phyloP scores from a whole-genome alignment of 345 rosid genomes.

The Excoecaria cochinchinensis region DNA sequence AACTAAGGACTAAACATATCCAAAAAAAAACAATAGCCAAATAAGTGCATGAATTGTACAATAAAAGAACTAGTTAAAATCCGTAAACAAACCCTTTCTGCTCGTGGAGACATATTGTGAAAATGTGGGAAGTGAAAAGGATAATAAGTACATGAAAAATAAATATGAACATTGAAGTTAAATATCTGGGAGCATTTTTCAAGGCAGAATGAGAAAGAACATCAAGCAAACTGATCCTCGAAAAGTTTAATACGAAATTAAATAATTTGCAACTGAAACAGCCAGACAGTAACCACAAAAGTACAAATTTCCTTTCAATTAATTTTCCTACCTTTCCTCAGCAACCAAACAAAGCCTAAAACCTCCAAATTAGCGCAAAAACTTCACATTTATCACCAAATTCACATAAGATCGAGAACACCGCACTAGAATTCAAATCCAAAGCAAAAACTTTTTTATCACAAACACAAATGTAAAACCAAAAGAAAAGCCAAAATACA shows the following conservation, averaged over 20 bases:
- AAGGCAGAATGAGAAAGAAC: background rate
- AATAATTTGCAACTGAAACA: background rate
- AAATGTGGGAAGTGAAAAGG: background rate
- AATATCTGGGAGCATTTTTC: background rate
- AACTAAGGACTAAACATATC: background rate
- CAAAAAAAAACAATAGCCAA: background rate
- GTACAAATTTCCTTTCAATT: background rate
- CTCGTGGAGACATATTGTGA: background rate
- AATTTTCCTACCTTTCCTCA: background rate
- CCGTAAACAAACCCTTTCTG: background rate
- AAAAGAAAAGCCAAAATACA: constrained; percentile 16
- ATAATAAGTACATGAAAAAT: background rate
- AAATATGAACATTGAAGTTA: background rate
- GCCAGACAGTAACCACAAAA: background rate
- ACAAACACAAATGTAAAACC: background rate
- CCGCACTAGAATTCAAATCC: constrained; percentile 1
- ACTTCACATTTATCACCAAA: constrained; percentile 21
- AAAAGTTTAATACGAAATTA: background rate
- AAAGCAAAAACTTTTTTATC: background rate
- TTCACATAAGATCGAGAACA: constrained; percentile 33
- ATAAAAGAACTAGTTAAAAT: background rate
- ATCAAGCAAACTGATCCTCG: background rate
- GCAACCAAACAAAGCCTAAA: constrained; percentile 11
- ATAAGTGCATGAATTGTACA: background rate
- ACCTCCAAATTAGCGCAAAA: constrained; percentile 11